Evolutionary conservation across 768 basidiomycete species (phyloP), one percentile per base, ranked within the genome.

Genomic region (Lactifluus piperatus): DNA sequence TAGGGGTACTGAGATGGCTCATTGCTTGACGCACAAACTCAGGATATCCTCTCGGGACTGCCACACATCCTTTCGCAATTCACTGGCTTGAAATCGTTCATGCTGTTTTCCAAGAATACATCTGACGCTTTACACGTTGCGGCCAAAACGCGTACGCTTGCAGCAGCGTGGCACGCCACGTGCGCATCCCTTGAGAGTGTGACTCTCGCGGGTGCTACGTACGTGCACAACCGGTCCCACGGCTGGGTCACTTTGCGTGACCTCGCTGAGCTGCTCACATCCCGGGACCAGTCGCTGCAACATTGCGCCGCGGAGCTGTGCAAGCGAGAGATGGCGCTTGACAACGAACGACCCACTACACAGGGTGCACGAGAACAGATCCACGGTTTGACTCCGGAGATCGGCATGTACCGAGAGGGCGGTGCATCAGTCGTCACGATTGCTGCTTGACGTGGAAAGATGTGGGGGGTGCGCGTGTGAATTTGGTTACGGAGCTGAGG

Each of bases 161-260:
- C 58, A 5, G 39, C 57, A 37, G 26, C 52, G 6, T 70, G 68
- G 67, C 69, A 67, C 49, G 20, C 59, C 9, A 46, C 54, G 8
- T 70, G 69, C 37, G 39, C 61, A 5, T 65, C 68, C 8, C 60
- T 70, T 26, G 67, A 69, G 52, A 59, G 63, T 43, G 62, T 70
- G 24, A 65, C 67, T 18, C 60, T 70, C 36, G 55, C 64, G 4
- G 50, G 55, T n/a, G 60, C 60, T 24, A 63, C 62, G 4, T 68
- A 60, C 39, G 63, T 70, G 41, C 63, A 59, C 48, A 64, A 67
- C 30, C 47, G 30, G 20, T 14, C 9, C 27, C 51, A 60, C 30
- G 67, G 69, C 22, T 70, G 69, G 69, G 46, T 68, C 22, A 65
- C 66, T 13, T 20, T 60, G 27, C 54, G 47, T 5, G 68, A 67